Percentiles rank a stretch among this genome's conserved stretches.
These are phyloP conservation scores for Macrolepiota dolichaula DNA, from an alignment of 768 basidiomycete genomes.

Conservation along the genomic window DNA sequence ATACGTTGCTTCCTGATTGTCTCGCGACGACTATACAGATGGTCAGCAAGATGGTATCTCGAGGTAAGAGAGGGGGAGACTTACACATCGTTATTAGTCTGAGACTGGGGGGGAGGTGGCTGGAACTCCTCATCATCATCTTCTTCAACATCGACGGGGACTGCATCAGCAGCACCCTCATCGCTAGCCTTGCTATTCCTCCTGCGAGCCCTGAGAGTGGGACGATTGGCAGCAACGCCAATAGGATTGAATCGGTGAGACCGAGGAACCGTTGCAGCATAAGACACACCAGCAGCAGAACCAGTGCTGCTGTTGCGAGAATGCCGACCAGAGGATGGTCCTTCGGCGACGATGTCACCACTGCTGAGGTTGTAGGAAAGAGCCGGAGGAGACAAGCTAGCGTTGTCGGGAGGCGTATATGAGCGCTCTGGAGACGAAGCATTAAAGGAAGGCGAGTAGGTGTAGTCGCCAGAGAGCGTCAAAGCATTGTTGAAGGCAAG, in stretches of 20 bases:
- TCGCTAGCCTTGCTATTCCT: constrained; percentile 53
- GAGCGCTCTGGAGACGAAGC: constrained; percentile 59
- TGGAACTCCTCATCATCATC: constrained; percentile 77
- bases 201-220: constrained; percentile 48
- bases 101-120: constrained; percentile 39
- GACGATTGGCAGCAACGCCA: constrained; percentile 50
- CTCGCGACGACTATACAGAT: constrained; percentile 64
- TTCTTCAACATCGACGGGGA: constrained; percentile 27
- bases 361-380: constrained; percentile 65
- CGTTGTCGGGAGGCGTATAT: constrained; percentile 63
- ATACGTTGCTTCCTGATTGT: constrained; percentile 90
- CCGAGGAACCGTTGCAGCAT: constrained; percentile 61
- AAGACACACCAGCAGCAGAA: constrained; percentile 45
- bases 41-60: not conserved
- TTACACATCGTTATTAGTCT: constrained; percentile 50
- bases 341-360: constrained; percentile 74
- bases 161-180: constrained; percentile 34
- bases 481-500: constrained; percentile 57
- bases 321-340: constrained; percentile 57
- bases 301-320: constrained; percentile 69
- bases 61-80: constrained; percentile 14
- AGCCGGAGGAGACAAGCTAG: constrained; percentile 66
- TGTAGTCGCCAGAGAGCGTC: constrained; percentile 53
- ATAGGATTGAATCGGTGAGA: constrained; percentile 83
- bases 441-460: constrained; percentile 50